Conservation (phyloP, 108 stramenopile genomes). For the Epithemia pelagica region DNA sequence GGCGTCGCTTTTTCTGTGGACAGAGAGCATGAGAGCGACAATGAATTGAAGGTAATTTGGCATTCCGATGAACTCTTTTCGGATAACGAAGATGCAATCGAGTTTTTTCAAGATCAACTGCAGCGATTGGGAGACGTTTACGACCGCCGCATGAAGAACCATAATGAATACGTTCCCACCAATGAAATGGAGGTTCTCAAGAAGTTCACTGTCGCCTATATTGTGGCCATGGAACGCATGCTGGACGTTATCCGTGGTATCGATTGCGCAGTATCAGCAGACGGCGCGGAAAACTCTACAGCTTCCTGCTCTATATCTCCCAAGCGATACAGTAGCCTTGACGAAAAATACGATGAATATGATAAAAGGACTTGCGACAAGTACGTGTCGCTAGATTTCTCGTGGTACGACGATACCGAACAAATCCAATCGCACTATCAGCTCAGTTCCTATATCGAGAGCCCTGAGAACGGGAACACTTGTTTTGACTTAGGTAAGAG, state of each 20-base stretch:
- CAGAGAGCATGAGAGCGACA: neutral
- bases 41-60: neutral
- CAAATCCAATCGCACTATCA: constrained; percentile 27
- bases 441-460: constrained; percentile 17
- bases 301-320: neutral
- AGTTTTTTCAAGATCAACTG: neutral
- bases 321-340: neutral
- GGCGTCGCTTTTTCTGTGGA: constrained; percentile 4
- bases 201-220: neutral
- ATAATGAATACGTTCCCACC: neutral
- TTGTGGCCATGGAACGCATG: neutral
- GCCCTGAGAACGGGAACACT: constrained; percentile 31
- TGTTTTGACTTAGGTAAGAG: constrained; percentile 65
- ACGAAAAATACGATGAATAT: neutral
- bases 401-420: neutral
- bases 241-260: neutral
- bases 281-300: neutral
- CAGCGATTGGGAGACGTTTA: neutral
- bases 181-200: neutral
- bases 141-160: neutral
- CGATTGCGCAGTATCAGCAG: neutral
- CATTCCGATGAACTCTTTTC: neutral
- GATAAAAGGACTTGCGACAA: neutral
- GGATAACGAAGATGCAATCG: neutral
- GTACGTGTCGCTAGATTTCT: neutral